These are phyloP conservation scores for Senna tora DNA, from an alignment of 306 rosid genomes.

Conservation along the genomic window DNA sequence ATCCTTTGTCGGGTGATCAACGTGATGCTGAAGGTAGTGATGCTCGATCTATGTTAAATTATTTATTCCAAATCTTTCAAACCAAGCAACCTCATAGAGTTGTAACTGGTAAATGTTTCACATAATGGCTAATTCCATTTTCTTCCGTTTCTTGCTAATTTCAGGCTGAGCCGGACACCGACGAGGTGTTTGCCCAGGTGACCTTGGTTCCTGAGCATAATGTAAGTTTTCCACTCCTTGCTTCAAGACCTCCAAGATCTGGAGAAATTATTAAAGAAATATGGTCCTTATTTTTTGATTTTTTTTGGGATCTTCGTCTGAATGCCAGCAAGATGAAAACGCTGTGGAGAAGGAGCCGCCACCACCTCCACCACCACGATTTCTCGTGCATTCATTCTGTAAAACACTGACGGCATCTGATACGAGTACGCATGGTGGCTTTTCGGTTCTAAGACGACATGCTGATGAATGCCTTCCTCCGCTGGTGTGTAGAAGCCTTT, in stretches of 20 bases:
- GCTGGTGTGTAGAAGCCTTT: conserved; percentile 53
- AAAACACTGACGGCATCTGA: conserved; percentile 91
- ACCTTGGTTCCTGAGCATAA: conserved; percentile 67
- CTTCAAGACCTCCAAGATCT: not conserved
- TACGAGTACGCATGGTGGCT: conserved; percentile 95
- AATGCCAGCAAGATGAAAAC: conserved; percentile 70
- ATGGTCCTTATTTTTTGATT: conserved; percentile 10
- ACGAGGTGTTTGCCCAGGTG: conserved; percentile 88
- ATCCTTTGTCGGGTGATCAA: conserved; percentile 83
- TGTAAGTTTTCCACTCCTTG: conserved; percentile 43
- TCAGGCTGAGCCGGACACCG: conserved; percentile 92
- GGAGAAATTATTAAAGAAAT: not conserved
- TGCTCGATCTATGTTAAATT: conserved; percentile 20
- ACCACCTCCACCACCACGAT: conserved; percentile 58
- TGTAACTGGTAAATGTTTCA: not conserved
- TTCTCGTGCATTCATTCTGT: conserved; percentile 88
- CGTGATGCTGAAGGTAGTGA: conserved; percentile 74
- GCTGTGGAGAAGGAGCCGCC: conserved; percentile 64
- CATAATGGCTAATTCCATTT: not conserved
- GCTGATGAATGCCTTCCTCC: conserved; percentile 96
- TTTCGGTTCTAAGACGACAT: conserved; percentile 87
- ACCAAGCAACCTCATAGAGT: conserved; percentile 12
- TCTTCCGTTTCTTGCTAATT: conserved; percentile 3
- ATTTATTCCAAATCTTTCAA: conserved; percentile 30
- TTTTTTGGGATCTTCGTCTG: conserved; percentile 14